Conservation (phyloP, 1,284 basidiomycete species). For the Papiliotrema nemorosa region DNA sequence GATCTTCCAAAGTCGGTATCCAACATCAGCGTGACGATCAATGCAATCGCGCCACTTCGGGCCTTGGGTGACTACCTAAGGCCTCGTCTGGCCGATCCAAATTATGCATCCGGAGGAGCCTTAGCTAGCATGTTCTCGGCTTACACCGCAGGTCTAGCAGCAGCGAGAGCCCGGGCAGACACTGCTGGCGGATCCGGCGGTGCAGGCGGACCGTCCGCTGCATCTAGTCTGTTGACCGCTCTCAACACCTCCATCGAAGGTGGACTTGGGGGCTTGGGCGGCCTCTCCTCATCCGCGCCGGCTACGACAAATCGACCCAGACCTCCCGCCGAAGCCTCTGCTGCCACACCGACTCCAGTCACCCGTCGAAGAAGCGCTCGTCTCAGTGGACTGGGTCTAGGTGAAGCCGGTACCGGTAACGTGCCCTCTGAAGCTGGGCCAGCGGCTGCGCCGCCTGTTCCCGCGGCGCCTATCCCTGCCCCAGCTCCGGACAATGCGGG, state of each 20-base stretch:
- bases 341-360: constrained; percentile 1
- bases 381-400: constrained; percentile 63
- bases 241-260: constrained; percentile 4
- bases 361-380: constrained; percentile 72
- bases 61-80: constrained; percentile 91
- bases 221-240: constrained; percentile 2
- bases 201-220: constrained; percentile 2
- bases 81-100: constrained; percentile 75
- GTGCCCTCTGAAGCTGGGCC: constrained; percentile 33
- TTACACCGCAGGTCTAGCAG: constrained; percentile 58
- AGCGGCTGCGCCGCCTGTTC: constrained; percentile 8
- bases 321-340: constrained; percentile 24
- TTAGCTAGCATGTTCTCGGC: constrained; percentile 88
- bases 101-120: constrained; percentile 45
- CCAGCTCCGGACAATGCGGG: constrained; percentile 3
- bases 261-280: constrained; percentile 11
- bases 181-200: constrained; percentile 17
- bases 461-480: not conserved
- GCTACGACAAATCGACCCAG: constrained; percentile 34
- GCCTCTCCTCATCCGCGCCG: constrained; percentile 2
- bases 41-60: constrained; percentile 94
- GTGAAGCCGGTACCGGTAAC: constrained; percentile 24
- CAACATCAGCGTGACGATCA: constrained; percentile 90
- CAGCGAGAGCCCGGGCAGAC: no score
- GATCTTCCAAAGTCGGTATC: constrained; percentile 79